These are phyloP conservation scores for Trichoderma koningii DNA, from an alignment of 2,329 filamentous ascomycete genomes.

Conservation along the genomic window DNA sequence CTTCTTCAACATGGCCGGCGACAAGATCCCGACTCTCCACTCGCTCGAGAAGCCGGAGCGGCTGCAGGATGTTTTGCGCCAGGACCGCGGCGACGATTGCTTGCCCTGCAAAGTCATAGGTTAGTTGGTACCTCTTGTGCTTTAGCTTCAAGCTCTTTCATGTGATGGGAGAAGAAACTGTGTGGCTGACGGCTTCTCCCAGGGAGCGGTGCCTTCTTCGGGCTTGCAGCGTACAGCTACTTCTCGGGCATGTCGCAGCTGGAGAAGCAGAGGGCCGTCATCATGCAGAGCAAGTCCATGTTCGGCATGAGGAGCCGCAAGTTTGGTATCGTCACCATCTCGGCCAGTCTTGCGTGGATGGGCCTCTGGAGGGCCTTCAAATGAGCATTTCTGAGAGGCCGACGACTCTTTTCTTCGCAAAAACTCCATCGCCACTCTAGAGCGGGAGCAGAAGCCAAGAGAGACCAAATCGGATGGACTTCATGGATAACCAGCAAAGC, in stretches of 20 bases:
- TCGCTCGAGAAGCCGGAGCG: constrained; percentile 63
- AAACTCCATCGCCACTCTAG: neutral
- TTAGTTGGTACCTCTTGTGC: constrained; percentile 51
- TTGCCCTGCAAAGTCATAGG: constrained; percentile 70
- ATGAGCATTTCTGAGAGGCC: constrained; percentile 40
- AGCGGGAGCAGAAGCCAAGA: neutral
- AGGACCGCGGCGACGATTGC: constrained; percentile 66
- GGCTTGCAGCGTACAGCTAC: constrained; percentile 76
- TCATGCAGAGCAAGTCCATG: constrained; percentile 68
- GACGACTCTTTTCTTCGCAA: too few relatives aligned
- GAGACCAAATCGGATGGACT: neutral
- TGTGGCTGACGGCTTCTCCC: constrained; percentile 8
- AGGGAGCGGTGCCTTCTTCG: constrained; percentile 76
- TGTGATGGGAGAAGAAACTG: too few relatives aligned
- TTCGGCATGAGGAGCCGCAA: constrained; percentile 73
- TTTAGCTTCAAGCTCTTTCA: neutral
- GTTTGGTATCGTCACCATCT: constrained; percentile 67
- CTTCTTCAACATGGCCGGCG: constrained; percentile 38
- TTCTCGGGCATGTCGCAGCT: constrained; percentile 73
- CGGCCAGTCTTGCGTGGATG: constrained; percentile 67
- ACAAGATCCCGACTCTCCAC: constrained; percentile 53
- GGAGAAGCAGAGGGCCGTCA: constrained; percentile 63
- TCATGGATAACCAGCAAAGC: neutral
- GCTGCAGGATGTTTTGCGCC: constrained; percentile 58
- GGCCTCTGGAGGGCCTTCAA: constrained; percentile 69